Base-by-base conservation (phyloP, 2,329 filamentous ascomycete genomes). In the Magnaporthiopsis incrustans region DNA sequence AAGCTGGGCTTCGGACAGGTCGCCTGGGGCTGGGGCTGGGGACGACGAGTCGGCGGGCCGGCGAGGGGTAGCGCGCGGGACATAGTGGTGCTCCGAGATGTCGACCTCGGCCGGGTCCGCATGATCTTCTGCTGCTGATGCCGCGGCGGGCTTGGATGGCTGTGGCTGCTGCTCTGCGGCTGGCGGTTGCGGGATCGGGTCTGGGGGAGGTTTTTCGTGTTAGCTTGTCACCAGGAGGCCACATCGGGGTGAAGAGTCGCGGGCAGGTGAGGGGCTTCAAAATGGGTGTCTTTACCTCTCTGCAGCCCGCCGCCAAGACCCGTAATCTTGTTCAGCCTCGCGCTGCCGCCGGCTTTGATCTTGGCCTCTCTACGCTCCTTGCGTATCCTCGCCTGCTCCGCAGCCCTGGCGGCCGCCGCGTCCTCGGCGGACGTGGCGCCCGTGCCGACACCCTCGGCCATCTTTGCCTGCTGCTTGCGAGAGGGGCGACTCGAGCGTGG, bases 361-460 rank as follows among this genome's bases (percentile, higher is more conserved):
- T 93, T 94, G 65, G 89, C 90, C 74, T 92, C 88, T 61, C 90
- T 84, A 56, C 89, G 86, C 74, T 93, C 90, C 75, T 92, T 91
- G 69, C 91, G 88, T 65, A 91, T 80, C 60, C 90, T 86, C 53
- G 88, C 88, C 75, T 91, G 87, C 67, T 89, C 85, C 32, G 81
- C 77, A 3, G 85, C 83, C 66, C 83, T 77, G 65, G 79, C 77
- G 18, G 82, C 78, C 2, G 80, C 81, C 1, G 79, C 79, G 66
- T 83, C 81, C 60, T 80, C 78, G n/a, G 73, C 25, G 7, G 60
- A 58, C 57, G 10, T 22, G 44, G 44, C 44, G 18, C 38, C 38
- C 1, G 38, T 50, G 38, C 38, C 18, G 44, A 53, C 44, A 22
- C 44, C 44, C 22, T 53, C 44, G 44, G 44, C n/a, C 44, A 53